Percentiles rank a stretch among this genome's conserved stretches.
These are phyloP conservation scores for Myxozyma sirexii DNA, from an alignment of 805 yeast species.

Conservation along the genomic window DNA sequence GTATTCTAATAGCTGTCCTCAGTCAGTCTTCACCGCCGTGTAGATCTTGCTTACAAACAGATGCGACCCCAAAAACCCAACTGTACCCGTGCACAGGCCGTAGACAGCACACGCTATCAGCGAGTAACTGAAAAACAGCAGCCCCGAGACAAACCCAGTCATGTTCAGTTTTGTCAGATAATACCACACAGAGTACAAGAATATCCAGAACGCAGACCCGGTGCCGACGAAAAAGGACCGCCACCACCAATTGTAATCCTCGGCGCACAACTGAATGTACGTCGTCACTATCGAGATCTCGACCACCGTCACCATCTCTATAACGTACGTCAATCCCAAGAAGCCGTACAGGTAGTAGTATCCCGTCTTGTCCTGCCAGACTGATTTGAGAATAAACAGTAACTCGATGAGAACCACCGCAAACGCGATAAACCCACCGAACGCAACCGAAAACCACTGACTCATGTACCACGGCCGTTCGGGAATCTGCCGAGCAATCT, in stretches of 20 bases:
- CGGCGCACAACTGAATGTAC: slow-evolving; percentile 61
- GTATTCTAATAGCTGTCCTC: not conserved
- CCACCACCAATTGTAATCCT: slow-evolving; percentile 80
- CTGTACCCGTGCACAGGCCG: slow-evolving; percentile 73
- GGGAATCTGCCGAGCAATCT: slow-evolving; percentile 44
- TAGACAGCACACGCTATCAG: slow-evolving; percentile 62
- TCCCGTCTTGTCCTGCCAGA: slow-evolving; percentile 79
- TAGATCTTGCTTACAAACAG: slow-evolving; percentile 66
- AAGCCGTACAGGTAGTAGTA: slow-evolving; percentile 82
- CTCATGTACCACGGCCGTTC: slow-evolving; percentile 26
- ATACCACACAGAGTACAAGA: slow-evolving; percentile 68
- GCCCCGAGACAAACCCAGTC: slow-evolving; percentile 64
- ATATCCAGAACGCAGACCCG: slow-evolving; percentile 72
- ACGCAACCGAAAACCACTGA: slow-evolving; percentile 38
- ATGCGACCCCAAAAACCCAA: slow-evolving; percentile 69
- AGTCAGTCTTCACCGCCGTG: slow-evolving; percentile 60
- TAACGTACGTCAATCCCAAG: slow-evolving; percentile 59
- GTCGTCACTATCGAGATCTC: slow-evolving; percentile 74
- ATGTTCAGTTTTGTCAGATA: slow-evolving; percentile 59
- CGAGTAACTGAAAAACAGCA: slow-evolving; percentile 74
- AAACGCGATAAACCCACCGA: slow-evolving; percentile 77
- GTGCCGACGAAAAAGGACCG: slow-evolving; percentile 69
- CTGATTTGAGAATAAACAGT: slow-evolving; percentile 67
- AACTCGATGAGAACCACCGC: slow-evolving; percentile 80
- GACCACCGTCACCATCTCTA: slow-evolving; percentile 63